These are phyloP conservation scores for Lactarius indigo DNA, from an alignment of 768 basidiomycete genomes.

Conservation along the genomic window DNA sequence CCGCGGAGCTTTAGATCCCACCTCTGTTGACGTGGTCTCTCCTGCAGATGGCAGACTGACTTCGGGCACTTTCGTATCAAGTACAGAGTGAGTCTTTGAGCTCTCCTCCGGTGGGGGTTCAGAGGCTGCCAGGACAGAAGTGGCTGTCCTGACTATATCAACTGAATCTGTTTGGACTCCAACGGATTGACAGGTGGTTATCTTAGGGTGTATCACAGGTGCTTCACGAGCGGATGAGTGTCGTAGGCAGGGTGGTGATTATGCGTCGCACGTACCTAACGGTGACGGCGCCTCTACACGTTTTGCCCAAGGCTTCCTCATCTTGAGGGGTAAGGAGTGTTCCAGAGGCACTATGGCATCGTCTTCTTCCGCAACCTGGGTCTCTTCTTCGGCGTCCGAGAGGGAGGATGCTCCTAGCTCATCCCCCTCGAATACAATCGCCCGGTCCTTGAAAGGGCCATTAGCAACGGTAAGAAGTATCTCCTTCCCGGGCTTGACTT, in stretches of 20 bases:
- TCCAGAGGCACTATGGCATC: conserved; percentile 32
- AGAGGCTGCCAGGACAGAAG: conserved; percentile 4
- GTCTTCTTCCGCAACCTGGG: conserved; percentile 41
- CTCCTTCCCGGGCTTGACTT: conserved; percentile 68
- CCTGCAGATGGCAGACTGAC: not conserved
- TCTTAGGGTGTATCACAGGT: not conserved
- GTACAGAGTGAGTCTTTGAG: not conserved
- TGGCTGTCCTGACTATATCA: conserved; percentile 7
- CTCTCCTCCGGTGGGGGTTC: not conserved
- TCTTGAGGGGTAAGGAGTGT: conserved; percentile 55
- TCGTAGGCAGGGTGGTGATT: not conserved
- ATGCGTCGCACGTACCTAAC: conserved; percentile 6
- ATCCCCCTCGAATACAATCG: conserved; percentile 59
- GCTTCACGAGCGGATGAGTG: conserved; percentile 12
- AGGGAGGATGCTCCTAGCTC: conserved; percentile 32
- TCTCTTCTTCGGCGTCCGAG: conserved; percentile 41
- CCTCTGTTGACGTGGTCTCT: not conserved
- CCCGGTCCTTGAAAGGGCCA: conserved; percentile 51
- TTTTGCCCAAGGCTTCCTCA: conserved; percentile 59
- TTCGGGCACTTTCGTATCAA: not conserved
- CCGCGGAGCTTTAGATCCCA: conserved; percentile 1
- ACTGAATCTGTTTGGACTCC: conserved; percentile 44
- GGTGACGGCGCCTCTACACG: conserved; percentile 36
- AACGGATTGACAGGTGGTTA: conserved; percentile 35
- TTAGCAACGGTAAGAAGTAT: conserved; percentile 59